Base-by-base conservation (phyloP, 257 asterid species). In the Apocynum venetum region DNA sequence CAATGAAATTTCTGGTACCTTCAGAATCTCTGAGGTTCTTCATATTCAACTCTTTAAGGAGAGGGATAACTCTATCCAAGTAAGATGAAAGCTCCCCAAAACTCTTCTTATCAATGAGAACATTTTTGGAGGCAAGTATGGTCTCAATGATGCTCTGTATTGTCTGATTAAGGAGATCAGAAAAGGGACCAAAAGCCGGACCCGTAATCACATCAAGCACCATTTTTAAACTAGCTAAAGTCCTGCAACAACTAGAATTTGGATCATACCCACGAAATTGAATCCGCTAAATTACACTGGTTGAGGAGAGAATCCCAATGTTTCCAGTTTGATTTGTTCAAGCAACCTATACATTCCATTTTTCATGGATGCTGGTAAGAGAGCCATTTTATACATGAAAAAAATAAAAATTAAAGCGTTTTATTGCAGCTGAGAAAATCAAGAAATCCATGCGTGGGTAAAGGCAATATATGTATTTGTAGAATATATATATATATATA, bases 21-120 rank as follows among this genome's bases (percentile, higher is more conserved):
- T 86, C 71, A 11, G 87, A 85, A 77, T 80, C 78, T 35, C 46
- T 53, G 68, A 73, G 72, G 61, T 78, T 83, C 61, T 72, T 85
- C 82, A 48, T 71, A 19, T 76, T 78, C 77, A 87, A 70, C 82
- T 85, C 90, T 56, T 70, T 82, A 78, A 90, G 79, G 72, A 90
- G 82, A 52, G 93, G 93, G 49, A 79, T 48, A 47, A 90, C 36
- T 71, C 85, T 75, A 4, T 87, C 64, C 77, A 90, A 66, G 85
- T 87, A 87, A 41, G 86, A 85, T 6, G 91, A 84, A 59, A 88
- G 93, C 44, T 85, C 69, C 0, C 59, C 71, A 74, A 90, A 88
- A 74, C 90, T 77, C 82, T 83, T 83, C 67, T 76, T 82, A 74
- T 79, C 82, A 74, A 88, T 75, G 11, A 78, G 80, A 76, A 87